Conservation (phyloP, 306 rosid species). For the Leucaena leucocephala region DNA sequence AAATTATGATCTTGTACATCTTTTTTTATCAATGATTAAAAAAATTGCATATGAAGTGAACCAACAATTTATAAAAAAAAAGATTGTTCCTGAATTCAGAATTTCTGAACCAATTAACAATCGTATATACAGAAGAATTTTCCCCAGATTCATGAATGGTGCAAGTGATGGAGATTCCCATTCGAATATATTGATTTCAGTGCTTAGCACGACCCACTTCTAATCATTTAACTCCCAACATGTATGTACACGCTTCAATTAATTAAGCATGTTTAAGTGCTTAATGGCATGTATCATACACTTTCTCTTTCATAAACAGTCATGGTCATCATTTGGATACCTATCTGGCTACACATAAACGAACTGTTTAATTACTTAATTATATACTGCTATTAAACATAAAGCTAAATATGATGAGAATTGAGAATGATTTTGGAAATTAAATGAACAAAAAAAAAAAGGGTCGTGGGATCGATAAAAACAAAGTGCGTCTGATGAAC, state of each 20-base stretch:
- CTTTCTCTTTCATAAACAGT: not conserved
- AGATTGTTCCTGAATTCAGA: too few species aligned
- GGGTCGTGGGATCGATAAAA: not conserved
- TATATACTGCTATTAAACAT: not conserved
- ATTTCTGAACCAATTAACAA: too few species aligned
- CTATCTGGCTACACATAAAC: not conserved
- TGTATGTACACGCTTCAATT: not conserved
- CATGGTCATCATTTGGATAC: not conserved
- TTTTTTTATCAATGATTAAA: too few species aligned
- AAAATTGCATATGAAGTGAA: too few species aligned
- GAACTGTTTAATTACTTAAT: not conserved
- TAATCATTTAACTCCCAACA: not conserved
- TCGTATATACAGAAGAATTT: not conserved
- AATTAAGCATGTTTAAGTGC: not conserved
- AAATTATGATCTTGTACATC: not conserved
- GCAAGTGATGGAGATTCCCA: not conserved
- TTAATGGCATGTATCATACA: not conserved
- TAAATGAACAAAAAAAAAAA: not conserved
- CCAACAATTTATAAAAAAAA: too few species aligned
- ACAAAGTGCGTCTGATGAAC: not conserved
- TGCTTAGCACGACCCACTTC: slow-evolving; percentile 4
- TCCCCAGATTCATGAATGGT: not conserved
- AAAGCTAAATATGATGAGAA: not conserved
- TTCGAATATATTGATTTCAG: not conserved
- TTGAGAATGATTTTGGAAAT: not conserved